These are phyloP conservation scores for Streptanthus diversifolius DNA, from an alignment of 345 rosid species.

Conservation along the genomic window DNA sequence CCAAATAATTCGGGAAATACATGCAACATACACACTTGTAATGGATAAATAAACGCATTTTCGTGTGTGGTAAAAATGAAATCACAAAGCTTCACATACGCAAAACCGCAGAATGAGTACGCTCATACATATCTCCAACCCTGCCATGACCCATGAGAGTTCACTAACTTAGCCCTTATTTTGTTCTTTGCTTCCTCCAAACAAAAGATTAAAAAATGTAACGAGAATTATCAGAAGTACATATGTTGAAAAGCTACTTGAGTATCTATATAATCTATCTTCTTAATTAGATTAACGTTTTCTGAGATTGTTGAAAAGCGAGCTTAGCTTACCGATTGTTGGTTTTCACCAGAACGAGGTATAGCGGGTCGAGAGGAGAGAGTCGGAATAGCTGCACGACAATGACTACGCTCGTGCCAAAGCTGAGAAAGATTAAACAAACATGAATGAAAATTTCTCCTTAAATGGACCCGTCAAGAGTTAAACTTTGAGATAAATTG, in stretches of 20 bases:
- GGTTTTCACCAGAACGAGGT: conserved; percentile 51
- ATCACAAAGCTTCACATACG: conserved; percentile 24
- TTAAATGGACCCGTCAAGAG: background rate
- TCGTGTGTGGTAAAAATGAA: background rate
- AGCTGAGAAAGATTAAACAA: conserved; percentile 42
- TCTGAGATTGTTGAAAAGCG: background rate
- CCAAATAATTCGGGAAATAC: background rate
- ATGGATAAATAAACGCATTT: background rate
- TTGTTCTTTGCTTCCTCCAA: conserved; percentile 33
- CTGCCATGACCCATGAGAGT: conserved; percentile 43
- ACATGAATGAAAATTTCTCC: background rate
- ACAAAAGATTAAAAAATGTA: conserved; percentile 15
- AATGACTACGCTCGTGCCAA: conserved; percentile 59
- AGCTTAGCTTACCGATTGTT: conserved; percentile 51
- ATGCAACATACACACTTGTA: background rate
- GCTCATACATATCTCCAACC: conserved; percentile 73
- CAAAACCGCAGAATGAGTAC: conserved; percentile 21
- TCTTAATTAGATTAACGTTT: background rate
- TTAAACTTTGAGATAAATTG: background rate
- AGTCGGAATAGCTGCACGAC: conserved; percentile 57
- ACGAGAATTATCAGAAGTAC: background rate
- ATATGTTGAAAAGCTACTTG: background rate
- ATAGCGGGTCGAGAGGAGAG: conserved; percentile 60
- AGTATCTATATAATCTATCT: background rate
- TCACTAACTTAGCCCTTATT: conserved; percentile 26